A percentile compares a stretch with the other conserved stretches of the same genome.
Evolutionary conservation across 139 green algal genomes (phyloP).

Genomic region (Desmodesmus armatus): DNA sequence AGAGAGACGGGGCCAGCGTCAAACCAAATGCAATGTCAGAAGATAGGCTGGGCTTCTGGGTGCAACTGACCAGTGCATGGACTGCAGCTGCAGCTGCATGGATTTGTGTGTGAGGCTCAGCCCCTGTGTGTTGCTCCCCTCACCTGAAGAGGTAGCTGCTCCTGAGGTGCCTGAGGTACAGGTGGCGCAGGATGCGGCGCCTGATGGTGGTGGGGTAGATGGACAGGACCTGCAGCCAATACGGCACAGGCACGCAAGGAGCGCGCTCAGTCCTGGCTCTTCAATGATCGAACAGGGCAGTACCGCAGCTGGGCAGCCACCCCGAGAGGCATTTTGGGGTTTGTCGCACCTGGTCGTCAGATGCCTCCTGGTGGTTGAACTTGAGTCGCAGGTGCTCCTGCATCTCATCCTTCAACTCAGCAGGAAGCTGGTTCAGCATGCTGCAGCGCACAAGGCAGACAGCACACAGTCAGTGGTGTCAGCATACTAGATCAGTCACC

Average conservation of each 20-base stretch:
- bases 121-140: too few species aligned
- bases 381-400: slow-evolving; percentile 74
- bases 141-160: slow-evolving; percentile 71
- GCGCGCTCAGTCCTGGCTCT: background rate
- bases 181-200: slow-evolving; percentile 55
- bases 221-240: slow-evolving; percentile 48
- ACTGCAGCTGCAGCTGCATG: too few species aligned
- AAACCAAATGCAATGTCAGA: too few species aligned
- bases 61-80: too few species aligned
- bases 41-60: too few species aligned
- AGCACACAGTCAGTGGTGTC: too few species aligned
- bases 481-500: too few species aligned
- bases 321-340: background rate
- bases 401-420: slow-evolving; percentile 68
- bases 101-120: too few species aligned
- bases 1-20: too few species aligned
- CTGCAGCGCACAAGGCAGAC: too few species aligned
- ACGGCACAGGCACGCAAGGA: background rate
- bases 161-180: slow-evolving; percentile 62
- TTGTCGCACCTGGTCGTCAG: slow-evolving; percentile 61
- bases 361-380: slow-evolving; percentile 70
- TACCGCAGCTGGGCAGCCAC: background rate
- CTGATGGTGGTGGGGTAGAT: slow-evolving; percentile 62
- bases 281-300: background rate
- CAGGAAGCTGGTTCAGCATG: slow-evolving; percentile 16